These are phyloP conservation scores for Calonectria montana DNA, from an alignment of 2,329 filamentous ascomycete species.

Conservation along the genomic window DNA sequence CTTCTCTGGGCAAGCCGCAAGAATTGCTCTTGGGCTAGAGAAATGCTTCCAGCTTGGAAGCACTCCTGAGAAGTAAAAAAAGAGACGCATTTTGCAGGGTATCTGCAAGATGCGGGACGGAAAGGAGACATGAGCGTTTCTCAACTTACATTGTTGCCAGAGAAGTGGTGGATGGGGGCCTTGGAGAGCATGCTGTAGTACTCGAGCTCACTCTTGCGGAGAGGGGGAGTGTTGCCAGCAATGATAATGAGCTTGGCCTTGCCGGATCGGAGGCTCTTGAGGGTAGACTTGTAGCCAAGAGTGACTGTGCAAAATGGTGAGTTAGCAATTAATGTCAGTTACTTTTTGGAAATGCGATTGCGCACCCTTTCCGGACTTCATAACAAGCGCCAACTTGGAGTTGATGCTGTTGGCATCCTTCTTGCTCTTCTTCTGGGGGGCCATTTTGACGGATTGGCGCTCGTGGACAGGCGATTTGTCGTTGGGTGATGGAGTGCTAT, in stretches of 20 bases:
- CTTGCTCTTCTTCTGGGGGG: slow-evolving; percentile 81
- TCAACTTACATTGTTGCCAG: slow-evolving; percentile 95
- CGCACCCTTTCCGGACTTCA: slow-evolving; percentile 81
- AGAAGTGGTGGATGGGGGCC: slow-evolving; percentile 97
- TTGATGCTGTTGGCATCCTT: slow-evolving; percentile 82
- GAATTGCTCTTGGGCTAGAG: slow-evolving; percentile 41
- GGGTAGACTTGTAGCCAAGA: slow-evolving; percentile 58
- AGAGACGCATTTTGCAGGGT: slow-evolving; percentile 32
- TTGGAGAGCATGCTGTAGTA: slow-evolving; percentile 95
- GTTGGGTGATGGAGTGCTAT: slow-evolving; percentile 48
- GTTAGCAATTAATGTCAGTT: slow-evolving; percentile 23
- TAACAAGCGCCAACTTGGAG: slow-evolving; percentile 71
- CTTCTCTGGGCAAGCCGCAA: slow-evolving; percentile 83
- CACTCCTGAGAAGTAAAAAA: slow-evolving; percentile 39
- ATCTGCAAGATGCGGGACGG: slow-evolving; percentile 31
- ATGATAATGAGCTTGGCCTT: slow-evolving; percentile 99
- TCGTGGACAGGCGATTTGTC: slow-evolving; percentile 46
- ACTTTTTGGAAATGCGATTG: neutral
- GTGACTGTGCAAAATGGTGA: slow-evolving; percentile 47
- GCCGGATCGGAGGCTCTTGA: slow-evolving; percentile 91
- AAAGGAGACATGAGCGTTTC: slow-evolving; percentile 40
- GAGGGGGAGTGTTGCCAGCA: slow-evolving; percentile 92
- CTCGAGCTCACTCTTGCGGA: slow-evolving; percentile 97
- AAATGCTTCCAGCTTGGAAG: slow-evolving; percentile 30
- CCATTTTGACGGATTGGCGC: slow-evolving; percentile 67